These are phyloP conservation scores for Piper longum DNA, from an alignment of 164 flowering plant genomes.

Conservation along the genomic window DNA sequence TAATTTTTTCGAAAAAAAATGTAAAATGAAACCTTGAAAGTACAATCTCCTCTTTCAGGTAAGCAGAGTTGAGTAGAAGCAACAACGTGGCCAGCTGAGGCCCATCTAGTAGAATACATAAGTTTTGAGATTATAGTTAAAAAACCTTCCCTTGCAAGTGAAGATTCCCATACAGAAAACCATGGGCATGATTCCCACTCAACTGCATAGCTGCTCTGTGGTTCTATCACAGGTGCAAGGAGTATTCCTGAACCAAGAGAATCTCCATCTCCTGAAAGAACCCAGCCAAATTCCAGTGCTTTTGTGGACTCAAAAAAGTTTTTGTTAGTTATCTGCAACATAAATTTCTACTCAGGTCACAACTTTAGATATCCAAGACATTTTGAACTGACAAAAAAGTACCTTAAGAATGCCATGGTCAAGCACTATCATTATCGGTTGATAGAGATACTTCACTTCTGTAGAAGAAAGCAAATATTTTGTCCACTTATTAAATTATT, in stretches of 20 bases:
- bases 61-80: conserved; percentile 58
- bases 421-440: conserved; percentile 64
- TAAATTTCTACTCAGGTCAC: neutral
- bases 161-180: conserved; percentile 44
- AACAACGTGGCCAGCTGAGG: conserved; percentile 65
- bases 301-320: conserved; percentile 55
- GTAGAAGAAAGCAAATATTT: conserved; percentile 14
- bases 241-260: conserved; percentile 59
- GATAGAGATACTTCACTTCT: conserved; percentile 88
- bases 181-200: conserved; percentile 63
- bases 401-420: conserved; percentile 49
- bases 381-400: conserved; percentile 4
- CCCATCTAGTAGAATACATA: conserved; percentile 57
- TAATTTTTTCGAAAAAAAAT: too few relatives aligned
- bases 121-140: conserved; percentile 53
- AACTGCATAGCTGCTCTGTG: conserved; percentile 46
- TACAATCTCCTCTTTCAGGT: neutral
- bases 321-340: conserved; percentile 50
- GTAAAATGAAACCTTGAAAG: neutral
- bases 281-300: conserved; percentile 58
- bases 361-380: neutral
- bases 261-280: conserved; percentile 56
- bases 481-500: too few relatives aligned
- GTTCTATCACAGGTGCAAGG: conserved; percentile 44
- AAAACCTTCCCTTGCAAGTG: conserved; percentile 45